phyloP scores from a whole-genome alignment of 2,329 filamentous ascomycete species.

The Colletotrichum musae region DNA sequence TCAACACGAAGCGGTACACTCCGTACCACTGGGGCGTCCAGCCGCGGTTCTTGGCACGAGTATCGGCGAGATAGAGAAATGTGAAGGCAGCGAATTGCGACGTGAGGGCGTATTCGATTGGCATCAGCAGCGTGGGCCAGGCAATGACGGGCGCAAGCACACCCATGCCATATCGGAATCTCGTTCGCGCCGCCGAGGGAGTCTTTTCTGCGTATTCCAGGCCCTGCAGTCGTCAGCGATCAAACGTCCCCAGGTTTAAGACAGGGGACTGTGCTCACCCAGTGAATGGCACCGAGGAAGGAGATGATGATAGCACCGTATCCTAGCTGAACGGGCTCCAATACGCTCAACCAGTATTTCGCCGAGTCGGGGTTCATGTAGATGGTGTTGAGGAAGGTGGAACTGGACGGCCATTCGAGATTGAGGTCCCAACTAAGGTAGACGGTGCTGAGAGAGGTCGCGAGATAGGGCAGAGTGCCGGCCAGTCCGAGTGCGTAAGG shows the following conservation, averaged over 20 bases:
- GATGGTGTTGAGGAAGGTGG: constrained; percentile 74
- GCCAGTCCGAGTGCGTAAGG: constrained; percentile 79
- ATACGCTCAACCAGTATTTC: constrained; percentile 77
- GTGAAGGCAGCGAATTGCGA: constrained; percentile 89
- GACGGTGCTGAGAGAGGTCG: constrained; percentile 85
- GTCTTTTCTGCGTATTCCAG: constrained; percentile 84
- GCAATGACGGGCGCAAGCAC: constrained; percentile 84
- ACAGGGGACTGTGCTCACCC: constrained; percentile 63
- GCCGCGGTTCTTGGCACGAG: constrained; percentile 78
- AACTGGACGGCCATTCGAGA: constrained; percentile 72
- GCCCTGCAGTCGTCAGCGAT: constrained; percentile 60
- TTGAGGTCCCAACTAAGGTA: constrained; percentile 89
- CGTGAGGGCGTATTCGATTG: constrained; percentile 87
- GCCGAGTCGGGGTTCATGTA: constrained; percentile 80
- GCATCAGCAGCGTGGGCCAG: constrained; percentile 91
- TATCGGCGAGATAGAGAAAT: constrained; percentile 87
- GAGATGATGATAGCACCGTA: constrained; percentile 95
- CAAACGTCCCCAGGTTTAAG: not conserved
- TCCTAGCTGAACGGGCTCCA: constrained; percentile 91
- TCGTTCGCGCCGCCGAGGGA: constrained; percentile 74
- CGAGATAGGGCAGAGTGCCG: constrained; percentile 88
- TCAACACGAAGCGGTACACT: constrained; percentile 92
- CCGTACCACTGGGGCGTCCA: constrained; percentile 90
- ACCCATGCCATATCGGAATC: constrained; percentile 86
- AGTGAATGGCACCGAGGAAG: constrained; percentile 94